These are phyloP conservation scores for Umbelopsis isabellina DNA, from an alignment of 192 early-diverging fungal genomes.

Conservation along the genomic window DNA sequence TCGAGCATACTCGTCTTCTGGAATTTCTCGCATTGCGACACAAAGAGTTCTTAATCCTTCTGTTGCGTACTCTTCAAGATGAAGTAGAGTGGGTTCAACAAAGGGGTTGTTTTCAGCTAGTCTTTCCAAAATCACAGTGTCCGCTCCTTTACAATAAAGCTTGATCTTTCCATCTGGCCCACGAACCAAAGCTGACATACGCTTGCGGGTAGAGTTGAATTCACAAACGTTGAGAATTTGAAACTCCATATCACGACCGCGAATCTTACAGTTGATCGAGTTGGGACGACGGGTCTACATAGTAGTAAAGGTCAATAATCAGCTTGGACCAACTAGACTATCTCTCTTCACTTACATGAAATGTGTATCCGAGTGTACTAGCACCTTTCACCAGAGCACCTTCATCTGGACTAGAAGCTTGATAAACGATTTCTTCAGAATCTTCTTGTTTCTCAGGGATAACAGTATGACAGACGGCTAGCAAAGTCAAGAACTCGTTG, in stretches of 20 bases:
- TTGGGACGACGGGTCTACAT: constrained; percentile 54
- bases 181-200: constrained; percentile 90
- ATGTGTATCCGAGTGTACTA: constrained; percentile 59
- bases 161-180: constrained; percentile 82
- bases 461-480: constrained; percentile 93
- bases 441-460: constrained; percentile 79
- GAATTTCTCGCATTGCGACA: constrained; percentile 85
- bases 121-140: constrained; percentile 89
- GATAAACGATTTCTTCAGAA: constrained; percentile 75
- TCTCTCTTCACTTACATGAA: constrained; percentile 43
- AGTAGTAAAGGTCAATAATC: neutral
- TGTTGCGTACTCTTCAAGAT: constrained; percentile 86
- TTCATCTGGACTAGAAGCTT: constrained; percentile 96
- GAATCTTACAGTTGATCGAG: constrained; percentile 53
- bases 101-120: constrained; percentile 71
- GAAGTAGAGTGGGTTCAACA: constrained; percentile 65
- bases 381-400: constrained; percentile 81
- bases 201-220: constrained; percentile 94
- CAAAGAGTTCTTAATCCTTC: constrained; percentile 93
- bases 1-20: constrained; percentile 76
- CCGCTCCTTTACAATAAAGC: constrained; percentile 95
- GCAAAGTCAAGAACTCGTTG: constrained; percentile 85
- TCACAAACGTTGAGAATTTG: constrained; percentile 92
- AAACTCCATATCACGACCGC: constrained; percentile 61
- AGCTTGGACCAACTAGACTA: neutral